Base-by-base conservation (phyloP, 345 rosid species). In the Brassica juncea region DNA sequence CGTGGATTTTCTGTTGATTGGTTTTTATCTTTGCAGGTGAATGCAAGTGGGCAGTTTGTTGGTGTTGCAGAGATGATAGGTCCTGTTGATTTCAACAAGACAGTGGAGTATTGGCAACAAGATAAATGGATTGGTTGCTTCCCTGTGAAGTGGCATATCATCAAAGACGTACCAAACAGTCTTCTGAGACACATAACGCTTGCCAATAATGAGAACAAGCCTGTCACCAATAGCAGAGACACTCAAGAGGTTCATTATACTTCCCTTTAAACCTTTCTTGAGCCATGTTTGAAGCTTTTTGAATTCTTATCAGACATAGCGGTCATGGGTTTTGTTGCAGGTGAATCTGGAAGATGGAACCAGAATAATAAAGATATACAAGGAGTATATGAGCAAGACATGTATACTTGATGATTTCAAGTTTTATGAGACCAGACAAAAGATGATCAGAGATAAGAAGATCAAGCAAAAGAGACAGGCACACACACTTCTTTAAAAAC, bases 141-240 rank as follows among this genome's bases (percentile, higher is more conserved):
- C 81, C 86, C 94, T 68, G 82, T 90, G 71, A 92, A 90, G 78
- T 92, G 94, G 95, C 97, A 88, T 75, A 86, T 92, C 68, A 70
- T 90, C 74, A 90, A 90, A 90, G 94, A 92, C 74, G 80, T 92
- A 49, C 91, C 93, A 10, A 92, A 90, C 80, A 82, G 83, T 77
- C 85, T 72, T 5, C 64, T 92, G 83, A 86, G 90, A 83, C 97
- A 92, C 68, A 83, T 90, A 66, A 87, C 84, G 0, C 91, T 90
- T 14, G 90, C 80, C 39, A 88, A 86, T 71, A 92, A 90, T 59
- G 92, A 92, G 77, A 89, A 92, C 88, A 92, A 88, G 77, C 91
- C 93, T 35, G 95, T 90, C n/a, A 92, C 95, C 5, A 90, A 92
- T 76, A 92, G 95, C 68, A 84, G 94, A 84, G 97, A 92, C 81